phyloP scores from a whole-genome alignment of 2,329 filamentous ascomycete genomes.

The Botrytis cinerea region DNA sequence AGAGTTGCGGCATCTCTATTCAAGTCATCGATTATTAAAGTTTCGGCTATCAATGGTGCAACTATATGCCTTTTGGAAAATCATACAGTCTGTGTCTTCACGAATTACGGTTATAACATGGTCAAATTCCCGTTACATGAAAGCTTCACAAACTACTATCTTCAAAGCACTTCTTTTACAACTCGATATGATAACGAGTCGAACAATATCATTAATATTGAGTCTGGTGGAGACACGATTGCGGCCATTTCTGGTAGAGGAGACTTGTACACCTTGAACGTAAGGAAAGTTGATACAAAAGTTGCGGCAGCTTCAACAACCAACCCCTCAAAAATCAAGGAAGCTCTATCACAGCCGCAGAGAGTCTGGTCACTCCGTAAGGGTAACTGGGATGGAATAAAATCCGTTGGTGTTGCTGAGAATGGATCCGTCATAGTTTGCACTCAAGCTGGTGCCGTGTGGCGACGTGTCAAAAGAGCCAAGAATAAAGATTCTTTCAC shows the following conservation, averaged over 20 bases:
- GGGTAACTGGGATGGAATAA: conserved; percentile 64
- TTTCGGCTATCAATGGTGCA: conserved; percentile 86
- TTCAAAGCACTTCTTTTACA: conserved; percentile 65
- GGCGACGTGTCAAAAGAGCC: conserved; percentile 79
- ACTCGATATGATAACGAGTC: conserved; percentile 64
- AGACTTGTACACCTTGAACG: conserved; percentile 82
- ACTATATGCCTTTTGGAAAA: conserved; percentile 85
- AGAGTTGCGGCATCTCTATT: conserved; percentile 87
- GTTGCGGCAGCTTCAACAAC: conserved; percentile 71
- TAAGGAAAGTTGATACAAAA: conserved; percentile 67
- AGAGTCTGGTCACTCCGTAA: conserved; percentile 90
- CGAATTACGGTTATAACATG: conserved; percentile 93
- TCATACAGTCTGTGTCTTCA: conserved; percentile 89
- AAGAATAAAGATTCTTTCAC: conserved; percentile 70
- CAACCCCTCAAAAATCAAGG: conserved; percentile 86
- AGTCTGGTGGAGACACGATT: conserved; percentile 86
- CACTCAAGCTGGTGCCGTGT: conserved; percentile 89
- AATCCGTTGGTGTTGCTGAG: conserved; percentile 85
- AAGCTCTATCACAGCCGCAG: conserved; percentile 74
- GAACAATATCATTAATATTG: conserved; percentile 73
- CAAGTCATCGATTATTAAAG: conserved; percentile 68
- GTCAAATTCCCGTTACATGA: conserved; percentile 77
- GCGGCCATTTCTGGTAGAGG: conserved; percentile 82
- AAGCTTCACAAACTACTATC: conserved; percentile 67
- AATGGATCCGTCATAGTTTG: conserved; percentile 94